These are phyloP conservation scores for Globisporangium perplexum DNA, from an alignment of 352 stramenopile genomes.

Conservation along the genomic window DNA sequence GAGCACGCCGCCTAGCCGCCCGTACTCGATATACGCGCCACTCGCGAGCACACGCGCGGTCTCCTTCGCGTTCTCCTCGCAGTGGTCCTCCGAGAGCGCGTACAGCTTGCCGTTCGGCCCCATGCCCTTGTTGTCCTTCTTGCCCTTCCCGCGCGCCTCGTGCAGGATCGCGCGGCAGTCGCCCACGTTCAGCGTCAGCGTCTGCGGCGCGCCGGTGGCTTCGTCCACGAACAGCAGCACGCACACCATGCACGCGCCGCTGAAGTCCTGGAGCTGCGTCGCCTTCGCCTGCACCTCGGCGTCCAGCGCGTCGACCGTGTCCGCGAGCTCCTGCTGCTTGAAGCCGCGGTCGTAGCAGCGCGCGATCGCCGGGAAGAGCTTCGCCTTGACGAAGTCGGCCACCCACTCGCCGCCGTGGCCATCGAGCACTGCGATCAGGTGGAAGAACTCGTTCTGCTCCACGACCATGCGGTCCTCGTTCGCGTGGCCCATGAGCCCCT, in stretches of 20 bases:
- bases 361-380: constrained; percentile 42
- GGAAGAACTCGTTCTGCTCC: constrained; percentile 44
- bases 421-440: constrained; percentile 68
- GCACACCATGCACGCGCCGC: constrained; percentile 57
- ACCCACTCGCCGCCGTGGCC: constrained; percentile 60
- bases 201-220: constrained; percentile 24
- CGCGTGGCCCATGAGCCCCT: constrained; percentile 45
- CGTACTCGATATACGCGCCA: constrained; percentile 64
- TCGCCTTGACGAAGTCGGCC: constrained; percentile 46
- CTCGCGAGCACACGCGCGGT: constrained; percentile 48
- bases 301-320: constrained; percentile 46
- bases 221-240: constrained; percentile 47
- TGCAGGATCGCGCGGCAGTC: constrained; percentile 63
- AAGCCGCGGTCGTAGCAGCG: constrained; percentile 34
- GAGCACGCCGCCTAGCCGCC: constrained; percentile 67
- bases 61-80: constrained; percentile 50
- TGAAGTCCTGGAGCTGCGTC: constrained; percentile 35
- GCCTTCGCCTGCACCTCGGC: constrained; percentile 32
- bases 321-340: constrained; percentile 20
- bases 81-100: constrained; percentile 67
- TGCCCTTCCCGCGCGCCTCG: constrained; percentile 20
- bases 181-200: constrained; percentile 67
- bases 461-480: constrained; percentile 69
- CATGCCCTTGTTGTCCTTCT: constrained; percentile 10
- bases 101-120: constrained; percentile 13